Evolutionary conservation across 352 stramenopile genomes (phyloP).

Genomic region (Pythium guiyangense): DNA sequence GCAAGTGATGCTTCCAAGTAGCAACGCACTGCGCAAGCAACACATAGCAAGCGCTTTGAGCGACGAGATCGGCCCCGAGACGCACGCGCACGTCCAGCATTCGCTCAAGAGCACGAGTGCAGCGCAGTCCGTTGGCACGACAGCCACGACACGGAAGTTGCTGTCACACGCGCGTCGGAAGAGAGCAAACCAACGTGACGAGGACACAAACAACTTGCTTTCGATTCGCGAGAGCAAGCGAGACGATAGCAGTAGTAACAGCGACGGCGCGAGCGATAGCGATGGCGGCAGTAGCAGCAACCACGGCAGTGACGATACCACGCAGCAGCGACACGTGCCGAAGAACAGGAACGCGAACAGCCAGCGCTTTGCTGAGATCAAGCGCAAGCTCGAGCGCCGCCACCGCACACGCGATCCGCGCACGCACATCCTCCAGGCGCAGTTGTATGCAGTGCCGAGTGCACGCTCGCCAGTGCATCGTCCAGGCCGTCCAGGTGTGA

Average conservation of each 20-base stretch:
- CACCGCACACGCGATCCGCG: conserved; percentile 27
- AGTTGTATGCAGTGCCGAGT: conserved; percentile 11
- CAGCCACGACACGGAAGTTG: conserved; percentile 6
- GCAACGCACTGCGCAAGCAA: background rate
- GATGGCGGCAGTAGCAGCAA: background rate
- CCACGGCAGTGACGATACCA: background rate
- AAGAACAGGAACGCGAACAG: conserved; percentile 31
- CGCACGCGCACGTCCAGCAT: conserved; percentile 12
- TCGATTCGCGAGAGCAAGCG: background rate
- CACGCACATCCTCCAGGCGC: conserved; percentile 45
- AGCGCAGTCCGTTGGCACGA: background rate
- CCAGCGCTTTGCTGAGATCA: conserved; percentile 34
- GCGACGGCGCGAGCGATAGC: background rate
- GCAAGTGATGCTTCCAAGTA: conserved; percentile 3
- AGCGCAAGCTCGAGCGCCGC: conserved; percentile 25
- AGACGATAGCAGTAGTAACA: background rate
- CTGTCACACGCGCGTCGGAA: background rate
- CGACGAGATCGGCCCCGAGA: conserved; percentile 12
- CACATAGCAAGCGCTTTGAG: background rate
- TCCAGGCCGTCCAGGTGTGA: background rate
- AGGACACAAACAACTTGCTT: background rate
- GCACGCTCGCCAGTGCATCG: background rate
- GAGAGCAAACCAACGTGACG: conserved; percentile 12
- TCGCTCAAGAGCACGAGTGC: conserved; percentile 13
- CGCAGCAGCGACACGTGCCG: background rate